Conservation (phyloP, 1,284 basidiomycete species). For the Porodaedalea pini region DNA sequence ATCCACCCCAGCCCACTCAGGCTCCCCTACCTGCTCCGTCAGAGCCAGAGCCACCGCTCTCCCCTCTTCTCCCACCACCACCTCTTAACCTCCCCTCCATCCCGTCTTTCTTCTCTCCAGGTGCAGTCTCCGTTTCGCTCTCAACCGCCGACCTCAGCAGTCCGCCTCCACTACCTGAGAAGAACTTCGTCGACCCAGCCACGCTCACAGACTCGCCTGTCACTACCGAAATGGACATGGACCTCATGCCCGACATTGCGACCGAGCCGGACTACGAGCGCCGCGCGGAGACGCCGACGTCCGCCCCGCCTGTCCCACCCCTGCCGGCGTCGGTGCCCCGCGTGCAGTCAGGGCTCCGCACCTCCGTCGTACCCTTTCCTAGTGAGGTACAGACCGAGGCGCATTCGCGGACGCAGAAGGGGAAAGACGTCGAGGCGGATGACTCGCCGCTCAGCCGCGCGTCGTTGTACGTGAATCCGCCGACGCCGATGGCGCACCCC, state of each 20-base stretch:
- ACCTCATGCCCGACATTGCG: conserved; percentile 13
- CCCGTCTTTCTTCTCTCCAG: conserved; percentile 13
- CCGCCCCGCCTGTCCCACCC: conserved; percentile 1
- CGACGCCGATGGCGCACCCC: conserved; percentile 14
- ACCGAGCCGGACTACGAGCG: conserved; percentile 12
- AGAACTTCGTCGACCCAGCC: conserved; percentile 14
- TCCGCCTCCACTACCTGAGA: conserved; percentile 13
- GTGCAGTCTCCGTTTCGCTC: conserved; percentile 10
- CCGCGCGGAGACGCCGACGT: neutral
- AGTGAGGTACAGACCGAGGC: neutral
- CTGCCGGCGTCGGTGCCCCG: neutral
- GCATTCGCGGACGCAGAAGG: neutral
- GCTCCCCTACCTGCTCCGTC: neutral
- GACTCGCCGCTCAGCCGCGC: conserved; percentile 10
- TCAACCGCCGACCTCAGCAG: conserved; percentile 16
- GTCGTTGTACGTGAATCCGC: conserved; percentile 19
- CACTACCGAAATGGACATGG: conserved; percentile 4
- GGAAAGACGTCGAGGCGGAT: neutral
- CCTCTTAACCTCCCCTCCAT: conserved; percentile 8
- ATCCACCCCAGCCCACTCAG: neutral
- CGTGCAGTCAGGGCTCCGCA: neutral
- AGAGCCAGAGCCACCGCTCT: neutral
- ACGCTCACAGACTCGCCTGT: conserved; percentile 14
- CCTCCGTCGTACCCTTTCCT: neutral
- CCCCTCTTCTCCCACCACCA: conserved; percentile 11